A percentile compares a stretch with the other conserved stretches of the same genome.
These are phyloP conservation scores for Leccinum fallax DNA, from an alignment of 1,284 basidiomycete species.

Conservation along the genomic window DNA sequence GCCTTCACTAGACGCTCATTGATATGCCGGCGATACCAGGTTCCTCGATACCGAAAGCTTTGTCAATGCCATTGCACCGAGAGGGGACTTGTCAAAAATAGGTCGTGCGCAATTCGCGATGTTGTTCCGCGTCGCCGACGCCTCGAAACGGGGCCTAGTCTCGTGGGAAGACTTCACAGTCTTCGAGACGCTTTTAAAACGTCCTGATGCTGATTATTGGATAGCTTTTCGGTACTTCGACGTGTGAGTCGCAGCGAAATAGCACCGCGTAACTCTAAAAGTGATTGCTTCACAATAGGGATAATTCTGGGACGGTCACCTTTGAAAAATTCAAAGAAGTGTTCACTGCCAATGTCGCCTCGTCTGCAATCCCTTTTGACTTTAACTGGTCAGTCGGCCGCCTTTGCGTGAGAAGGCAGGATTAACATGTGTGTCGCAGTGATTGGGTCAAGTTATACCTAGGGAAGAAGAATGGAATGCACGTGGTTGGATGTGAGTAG, in stretches of 20 bases:
- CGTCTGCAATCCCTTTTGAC: slow-evolving; percentile 89
- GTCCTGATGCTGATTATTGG: slow-evolving; percentile 93
- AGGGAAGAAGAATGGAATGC: slow-evolving; percentile 85
- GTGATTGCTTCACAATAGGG: slow-evolving; percentile 46
- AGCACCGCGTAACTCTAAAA: slow-evolving; percentile 4
- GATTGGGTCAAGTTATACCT: slow-evolving; percentile 95
- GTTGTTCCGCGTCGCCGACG: slow-evolving; percentile 90
- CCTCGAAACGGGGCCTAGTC: slow-evolving; percentile 73
- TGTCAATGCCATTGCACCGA: slow-evolving; percentile 90
- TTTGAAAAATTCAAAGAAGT: slow-evolving; percentile 94
- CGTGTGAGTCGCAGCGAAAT: slow-evolving; percentile 59
- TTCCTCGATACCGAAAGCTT: slow-evolving; percentile 85
- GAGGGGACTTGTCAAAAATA: slow-evolving; percentile 81
- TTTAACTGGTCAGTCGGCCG: slow-evolving; percentile 74
- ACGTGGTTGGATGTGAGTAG: slow-evolving; percentile 87
- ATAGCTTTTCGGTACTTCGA: slow-evolving; percentile 97
- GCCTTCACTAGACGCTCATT: slow-evolving; percentile 9
- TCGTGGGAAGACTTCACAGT: slow-evolving; percentile 95
- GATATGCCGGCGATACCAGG: slow-evolving; percentile 40
- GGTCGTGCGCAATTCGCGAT: slow-evolving; percentile 84
- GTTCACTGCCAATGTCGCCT: slow-evolving; percentile 78
- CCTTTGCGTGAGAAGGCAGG: slow-evolving; percentile 8
- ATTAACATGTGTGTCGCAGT: slow-evolving; percentile 40
- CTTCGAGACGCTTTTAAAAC: slow-evolving; percentile 88
- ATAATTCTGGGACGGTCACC: slow-evolving; percentile 85